These are phyloP conservation scores for Teunomyces lycoperdinae DNA, from an alignment of 805 yeast genomes.

Conservation along the genomic window DNA sequence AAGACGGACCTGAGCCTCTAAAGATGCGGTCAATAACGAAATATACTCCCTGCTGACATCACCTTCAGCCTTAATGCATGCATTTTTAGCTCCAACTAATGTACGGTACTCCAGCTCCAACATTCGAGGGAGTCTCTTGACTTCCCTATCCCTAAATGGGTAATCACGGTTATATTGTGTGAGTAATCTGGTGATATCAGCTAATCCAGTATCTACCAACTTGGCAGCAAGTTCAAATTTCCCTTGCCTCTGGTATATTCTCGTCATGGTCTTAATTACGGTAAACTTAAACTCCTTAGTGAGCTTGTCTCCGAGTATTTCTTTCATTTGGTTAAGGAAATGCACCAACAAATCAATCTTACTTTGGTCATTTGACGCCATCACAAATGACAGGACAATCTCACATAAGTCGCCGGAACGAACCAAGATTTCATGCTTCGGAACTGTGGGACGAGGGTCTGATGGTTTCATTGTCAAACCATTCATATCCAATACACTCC, in stretches of 20 bases:
- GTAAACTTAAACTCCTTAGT: slow-evolving; percentile 21
- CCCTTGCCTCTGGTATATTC: slow-evolving; percentile 22
- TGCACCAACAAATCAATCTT: slow-evolving; percentile 22
- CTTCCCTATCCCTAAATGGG: slow-evolving; percentile 13
- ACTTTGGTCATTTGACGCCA: slow-evolving; percentile 12
- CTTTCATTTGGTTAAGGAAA: slow-evolving; percentile 27
- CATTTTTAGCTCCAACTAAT: slow-evolving; percentile 14
- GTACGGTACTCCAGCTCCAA: slow-evolving; percentile 6
- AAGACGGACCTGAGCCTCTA: slow-evolving; percentile 11
- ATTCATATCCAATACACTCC: slow-evolving; percentile 30
- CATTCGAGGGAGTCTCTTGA: slow-evolving; percentile 9
- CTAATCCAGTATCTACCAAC: slow-evolving; percentile 24
- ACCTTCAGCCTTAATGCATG: slow-evolving; percentile 5
- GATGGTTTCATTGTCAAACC: slow-evolving; percentile 17
- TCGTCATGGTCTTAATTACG: slow-evolving; percentile 28
- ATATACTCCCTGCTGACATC: slow-evolving; percentile 8
- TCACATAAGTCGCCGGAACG: slow-evolving; percentile 21
- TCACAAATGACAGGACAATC: slow-evolving; percentile 24
- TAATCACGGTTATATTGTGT: slow-evolving; percentile 14
- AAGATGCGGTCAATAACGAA: slow-evolving; percentile 8
- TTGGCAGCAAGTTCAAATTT: slow-evolving; percentile 19
- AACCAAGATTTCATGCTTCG: slow-evolving; percentile 4
- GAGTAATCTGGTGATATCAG: slow-evolving; percentile 18
- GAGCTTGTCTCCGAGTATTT: slow-evolving; percentile 18
- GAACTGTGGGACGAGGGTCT: not conserved